Base-by-base conservation (phyloP, 257 asterid species). In the Rubia yunnanensis region DNA sequence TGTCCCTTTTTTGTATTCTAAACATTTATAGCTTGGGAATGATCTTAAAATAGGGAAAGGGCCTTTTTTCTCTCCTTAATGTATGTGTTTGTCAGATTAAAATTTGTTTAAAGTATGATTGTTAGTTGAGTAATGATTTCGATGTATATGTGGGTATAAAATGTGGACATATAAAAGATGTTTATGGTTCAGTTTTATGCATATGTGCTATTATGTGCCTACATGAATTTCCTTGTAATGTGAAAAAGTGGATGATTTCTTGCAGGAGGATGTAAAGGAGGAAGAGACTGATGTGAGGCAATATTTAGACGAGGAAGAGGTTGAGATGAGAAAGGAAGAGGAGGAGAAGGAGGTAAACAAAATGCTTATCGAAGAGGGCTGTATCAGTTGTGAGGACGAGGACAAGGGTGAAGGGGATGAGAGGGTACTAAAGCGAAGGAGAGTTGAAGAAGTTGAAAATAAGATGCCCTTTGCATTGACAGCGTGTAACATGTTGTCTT, bases 361-460 rank as follows among this genome's bases (percentile, higher is more conserved):
- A 66, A 64, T 64, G 74, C 75, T 72, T 58, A 65, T 60, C 67
- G 84, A 77, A 63, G 85, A 82, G 64, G 84, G 68, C 44, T 80
- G 62, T 36, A 50, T 65, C 61, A 73, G 78, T 49, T 84, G 50
- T 65, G 70, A 78, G 31, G 79, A 74, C 22, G n/a, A 64, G 11
- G 44, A 64, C 8, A 64, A 48, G 65, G 87, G 74, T 67, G 86
- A 78, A 64, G 78, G 71, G 38, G 80, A 78, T 59, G 77, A 72
- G 69, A 80, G 76, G 58, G 77, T 79, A 75, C 74, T 73, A 17
- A 86, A 86, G 80, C 80, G 78, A 72, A 64, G 75, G 72, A 81
- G 78, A 77, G 56, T 78, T 49, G 84, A 78, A 46, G 77, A 73
- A 50, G 86, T 78, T 62, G 81, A 78, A 67, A 75, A 75, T 64